Base-by-base conservation (phyloP, 805 yeast species). In the Cyberlindnera nakhonratchasimensis region DNA sequence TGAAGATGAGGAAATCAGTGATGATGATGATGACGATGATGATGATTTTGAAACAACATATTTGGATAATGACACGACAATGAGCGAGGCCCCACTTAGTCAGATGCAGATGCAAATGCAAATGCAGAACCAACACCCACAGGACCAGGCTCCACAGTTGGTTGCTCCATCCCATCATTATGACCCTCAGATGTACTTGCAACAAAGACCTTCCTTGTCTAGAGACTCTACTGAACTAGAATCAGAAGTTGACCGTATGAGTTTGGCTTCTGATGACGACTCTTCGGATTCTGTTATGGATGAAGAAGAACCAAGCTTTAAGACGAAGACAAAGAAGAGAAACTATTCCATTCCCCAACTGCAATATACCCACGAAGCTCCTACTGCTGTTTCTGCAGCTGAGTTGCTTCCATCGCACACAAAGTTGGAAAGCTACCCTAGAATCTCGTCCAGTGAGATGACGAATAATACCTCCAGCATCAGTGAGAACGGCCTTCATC, bases 221-320 rank as follows among this genome's bases (percentile, higher is more conserved):
- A 44, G 48, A 24, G 56, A 52, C 30, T 48, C 52, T 7, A 50
- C 52, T 12, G 68, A 66, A 34, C 63, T 64, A 32, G 67, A 67
- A 39, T 68, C 65, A 6, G 74, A 70, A 43, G 67, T 67, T 35
- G 71, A 70, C 30, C 73, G 69, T 40, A 71, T 64, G 55, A 69
- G 67, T 32, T 49, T 68, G 33, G 66, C 66, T 26, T 69, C 67
- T 29, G 51, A 54, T 46, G 70, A 64, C 35, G 69, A 65, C 16
- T 47, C 49, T 24, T 47, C 49, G 7, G 53, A 47, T 28, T 51
- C 57, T 12, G 41, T 49, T 1, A 21, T 51, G 43, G 59, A 51
- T 6, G 55, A 51, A 3, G 57, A 54, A n/a, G 51, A 47, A 21
- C 45, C 45, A 26, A 34, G 19, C 18, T 40, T 29, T 42, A 40